phyloP scores from a whole-genome alignment of 805 yeast genomes.

The Pichia deserticola region DNA sequence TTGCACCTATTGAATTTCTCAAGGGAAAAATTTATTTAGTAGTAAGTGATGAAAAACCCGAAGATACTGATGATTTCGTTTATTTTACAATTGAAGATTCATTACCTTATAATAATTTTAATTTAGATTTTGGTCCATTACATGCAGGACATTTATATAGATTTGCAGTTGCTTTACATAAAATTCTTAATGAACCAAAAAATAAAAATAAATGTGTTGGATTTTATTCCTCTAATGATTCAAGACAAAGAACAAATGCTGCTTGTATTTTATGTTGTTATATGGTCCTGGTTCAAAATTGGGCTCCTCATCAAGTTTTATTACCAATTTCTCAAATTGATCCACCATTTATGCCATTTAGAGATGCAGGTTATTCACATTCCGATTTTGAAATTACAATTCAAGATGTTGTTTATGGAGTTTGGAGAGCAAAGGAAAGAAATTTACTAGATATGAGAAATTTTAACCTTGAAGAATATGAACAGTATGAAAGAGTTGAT shows the following conservation, averaged over 20 bases:
- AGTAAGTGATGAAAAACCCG: constrained; percentile 75
- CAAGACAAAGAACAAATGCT: constrained; percentile 83
- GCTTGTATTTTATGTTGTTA: constrained; percentile 92
- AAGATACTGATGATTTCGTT: constrained; percentile 65
- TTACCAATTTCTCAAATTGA: constrained; percentile 90
- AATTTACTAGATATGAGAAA: constrained; percentile 78
- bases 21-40: constrained; percentile 77
- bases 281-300: constrained; percentile 88
- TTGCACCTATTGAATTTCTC: constrained; percentile 30
- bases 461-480: constrained; percentile 90
- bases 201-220: constrained; percentile 87
- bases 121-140: constrained; percentile 93
- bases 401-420: constrained; percentile 91
- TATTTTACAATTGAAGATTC: constrained; percentile 91
- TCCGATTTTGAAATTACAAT: constrained; percentile 92
- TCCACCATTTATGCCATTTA: constrained; percentile 89
- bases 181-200: constrained; percentile 75
- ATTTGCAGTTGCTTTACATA: constrained; percentile 91
- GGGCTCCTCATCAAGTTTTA: constrained; percentile 97
- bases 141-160: constrained; percentile 90
- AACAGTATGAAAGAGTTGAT: constrained; percentile 89
- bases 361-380: constrained; percentile 95
- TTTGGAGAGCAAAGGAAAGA: constrained; percentile 96
- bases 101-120: constrained; percentile 89
- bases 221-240: constrained; percentile 75